These are phyloP conservation scores for Penicillium sp. DNA, from an alignment of 2,329 filamentous ascomycete genomes.

Conservation along the genomic window DNA sequence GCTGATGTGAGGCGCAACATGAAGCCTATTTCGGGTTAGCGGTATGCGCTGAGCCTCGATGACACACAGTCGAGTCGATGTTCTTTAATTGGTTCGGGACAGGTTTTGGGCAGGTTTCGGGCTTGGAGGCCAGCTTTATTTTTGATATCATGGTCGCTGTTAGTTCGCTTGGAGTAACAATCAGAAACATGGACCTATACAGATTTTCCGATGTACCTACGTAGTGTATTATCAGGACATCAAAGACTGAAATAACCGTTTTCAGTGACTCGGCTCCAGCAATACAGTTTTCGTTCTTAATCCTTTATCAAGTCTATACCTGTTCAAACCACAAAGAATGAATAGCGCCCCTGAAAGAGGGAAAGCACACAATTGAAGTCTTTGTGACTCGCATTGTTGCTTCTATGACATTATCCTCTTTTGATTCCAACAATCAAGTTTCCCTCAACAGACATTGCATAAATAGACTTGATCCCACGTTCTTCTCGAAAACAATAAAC, in stretches of 20 bases:
- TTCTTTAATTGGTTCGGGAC: no score
- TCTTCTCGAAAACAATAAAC: not conserved
- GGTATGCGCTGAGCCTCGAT: no score
- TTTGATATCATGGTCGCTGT: no score
- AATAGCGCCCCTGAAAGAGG: not conserved
- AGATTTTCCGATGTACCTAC: not conserved
- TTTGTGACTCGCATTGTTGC: not conserved
- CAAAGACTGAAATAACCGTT: not conserved
- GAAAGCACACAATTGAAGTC: not conserved
- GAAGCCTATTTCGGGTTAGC: no score
- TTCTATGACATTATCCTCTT: not conserved
- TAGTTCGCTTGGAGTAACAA: no score
- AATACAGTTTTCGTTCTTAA: constrained; percentile 28
- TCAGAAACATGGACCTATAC: no score
- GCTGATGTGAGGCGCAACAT: no score
- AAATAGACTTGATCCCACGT: not conserved
- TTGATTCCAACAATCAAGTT: not conserved
- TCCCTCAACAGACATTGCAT: not conserved
- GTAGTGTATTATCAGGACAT: not conserved
- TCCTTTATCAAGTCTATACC: not conserved
- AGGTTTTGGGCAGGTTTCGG: no score
- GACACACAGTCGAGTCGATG: no score
- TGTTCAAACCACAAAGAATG: not conserved
- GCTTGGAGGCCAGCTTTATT: no score
- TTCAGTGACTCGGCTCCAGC: not conserved